A percentile compares a stretch with the other conserved stretches of the same genome.
These are phyloP conservation scores for Amyloporia xantha DNA, from an alignment of 768 basidiomycete species.

Conservation along the genomic window DNA sequence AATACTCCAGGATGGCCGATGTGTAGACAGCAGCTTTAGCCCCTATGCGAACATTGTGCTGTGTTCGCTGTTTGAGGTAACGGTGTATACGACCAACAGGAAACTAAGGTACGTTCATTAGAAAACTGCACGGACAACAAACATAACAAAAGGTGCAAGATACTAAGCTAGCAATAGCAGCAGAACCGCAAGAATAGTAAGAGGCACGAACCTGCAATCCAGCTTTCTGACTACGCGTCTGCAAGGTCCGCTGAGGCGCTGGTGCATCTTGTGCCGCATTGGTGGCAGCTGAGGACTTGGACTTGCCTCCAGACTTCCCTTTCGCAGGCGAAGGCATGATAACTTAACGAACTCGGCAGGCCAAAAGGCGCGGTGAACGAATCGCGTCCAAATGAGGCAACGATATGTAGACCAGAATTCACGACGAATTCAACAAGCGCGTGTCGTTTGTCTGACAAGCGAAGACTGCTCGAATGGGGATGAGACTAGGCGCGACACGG, in stretches of 20 bases:
- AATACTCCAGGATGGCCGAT: slow-evolving; percentile 92
- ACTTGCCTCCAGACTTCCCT: slow-evolving; percentile 44
- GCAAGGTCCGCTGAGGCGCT: slow-evolving; percentile 34
- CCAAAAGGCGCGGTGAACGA: no score
- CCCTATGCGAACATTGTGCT: slow-evolving; percentile 91
- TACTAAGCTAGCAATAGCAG: no score
- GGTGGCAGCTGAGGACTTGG: slow-evolving; percentile 46
- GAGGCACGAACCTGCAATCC: slow-evolving; percentile 65
- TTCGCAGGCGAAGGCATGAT: slow-evolving; percentile 16
- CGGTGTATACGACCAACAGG: slow-evolving; percentile 97
- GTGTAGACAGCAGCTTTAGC: slow-evolving; percentile 98
- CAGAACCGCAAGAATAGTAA: slow-evolving; percentile 4
- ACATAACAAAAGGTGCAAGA: no score
- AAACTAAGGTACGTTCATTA: slow-evolving; percentile 49
- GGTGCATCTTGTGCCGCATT: slow-evolving; percentile 24
- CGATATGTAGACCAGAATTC: no score
- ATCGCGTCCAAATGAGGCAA: no score
- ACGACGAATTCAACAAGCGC: not conserved
- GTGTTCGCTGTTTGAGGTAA: slow-evolving; percentile 87
- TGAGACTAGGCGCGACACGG: not conserved
- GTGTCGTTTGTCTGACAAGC: not conserved
- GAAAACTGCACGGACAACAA: no score
- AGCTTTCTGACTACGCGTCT: slow-evolving; percentile 76
- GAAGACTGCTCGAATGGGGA: not conserved
- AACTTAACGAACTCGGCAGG: no score